Percentiles rank a stretch among this genome's conserved stretches.
Evolutionary conservation across 2,329 filamentous ascomycete species (phyloP).

Genomic region (Teratosphaeria nubilosa): DNA sequence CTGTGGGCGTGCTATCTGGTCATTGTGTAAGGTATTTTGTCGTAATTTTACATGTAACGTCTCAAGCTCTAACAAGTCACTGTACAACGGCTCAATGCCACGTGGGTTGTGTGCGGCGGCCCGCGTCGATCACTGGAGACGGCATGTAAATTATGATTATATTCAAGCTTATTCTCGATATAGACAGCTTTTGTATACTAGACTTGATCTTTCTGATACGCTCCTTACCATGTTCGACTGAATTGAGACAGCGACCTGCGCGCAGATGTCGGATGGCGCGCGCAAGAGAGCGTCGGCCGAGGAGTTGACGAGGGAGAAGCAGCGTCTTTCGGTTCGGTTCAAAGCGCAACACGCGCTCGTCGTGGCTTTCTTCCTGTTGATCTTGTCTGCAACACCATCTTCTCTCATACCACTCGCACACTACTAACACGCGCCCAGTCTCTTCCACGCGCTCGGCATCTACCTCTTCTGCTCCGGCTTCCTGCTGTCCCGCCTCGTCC

Average conservation of each 20-base stretch:
- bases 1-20: not conserved
- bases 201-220: not conserved
- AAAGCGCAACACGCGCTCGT: constrained; percentile 43
- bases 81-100: not conserved
- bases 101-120: not conserved
- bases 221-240: not conserved
- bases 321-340: constrained; percentile 39
- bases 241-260: not conserved
- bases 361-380: constrained; percentile 58
- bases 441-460: constrained; percentile 70
- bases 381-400: constrained; percentile 38
- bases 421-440: constrained; percentile 29
- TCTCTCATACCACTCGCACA: not conserved
- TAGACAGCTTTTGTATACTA: not conserved
- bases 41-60: not conserved
- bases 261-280: constrained; percentile 11
- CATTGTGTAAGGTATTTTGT: not conserved
- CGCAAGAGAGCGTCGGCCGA: constrained; percentile 4
- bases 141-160: not conserved
- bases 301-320: constrained; percentile 24
- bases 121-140: not conserved
- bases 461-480: constrained; percentile 93
- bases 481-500: constrained; percentile 73
- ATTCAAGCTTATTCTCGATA: not conserved
- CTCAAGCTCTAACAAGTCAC: not conserved